Conservation (phyloP, 768 basidiomycete genomes). For the Boletus eberwhitei region DNA sequence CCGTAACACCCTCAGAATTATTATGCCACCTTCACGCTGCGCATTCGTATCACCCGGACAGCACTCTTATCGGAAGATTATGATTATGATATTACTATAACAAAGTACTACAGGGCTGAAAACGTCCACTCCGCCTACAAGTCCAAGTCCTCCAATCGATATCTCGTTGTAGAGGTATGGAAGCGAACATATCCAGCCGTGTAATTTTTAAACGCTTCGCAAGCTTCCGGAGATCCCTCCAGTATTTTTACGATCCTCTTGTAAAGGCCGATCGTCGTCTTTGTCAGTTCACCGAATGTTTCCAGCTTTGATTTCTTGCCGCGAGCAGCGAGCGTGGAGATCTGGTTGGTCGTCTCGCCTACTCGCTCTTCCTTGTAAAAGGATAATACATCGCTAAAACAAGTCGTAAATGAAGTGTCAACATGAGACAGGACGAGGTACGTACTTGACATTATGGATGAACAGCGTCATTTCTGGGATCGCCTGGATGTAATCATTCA, state of each 20-base stretch:
- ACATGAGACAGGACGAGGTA: neutral
- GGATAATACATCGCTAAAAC: conserved; percentile 37
- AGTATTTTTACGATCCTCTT: conserved; percentile 25
- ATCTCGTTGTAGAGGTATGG: conserved; percentile 27
- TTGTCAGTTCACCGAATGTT: conserved; percentile 21
- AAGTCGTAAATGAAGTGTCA: neutral
- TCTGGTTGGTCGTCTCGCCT: conserved; percentile 34
- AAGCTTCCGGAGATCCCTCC: conserved; percentile 14
- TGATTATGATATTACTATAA: too few relatives aligned
- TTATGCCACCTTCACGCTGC: neutral
- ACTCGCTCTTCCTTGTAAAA: conserved; percentile 42
- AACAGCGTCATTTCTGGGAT: conserved; percentile 36
- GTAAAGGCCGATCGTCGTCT: conserved; percentile 26
- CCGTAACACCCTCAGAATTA: neutral
- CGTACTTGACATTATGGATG: conserved; percentile 38
- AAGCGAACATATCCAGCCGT: conserved; percentile 27
- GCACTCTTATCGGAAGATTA: too few relatives aligned
- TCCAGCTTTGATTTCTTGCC: conserved; percentile 27
- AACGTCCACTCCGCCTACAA: neutral
- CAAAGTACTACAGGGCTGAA: too few relatives aligned
- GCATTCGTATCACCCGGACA: neutral
- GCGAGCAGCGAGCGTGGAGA: conserved; percentile 32
- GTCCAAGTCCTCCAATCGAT: conserved; percentile 22
- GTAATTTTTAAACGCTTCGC: conserved; percentile 17
- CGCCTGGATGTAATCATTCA: conserved; percentile 35